phyloP scores from a whole-genome alignment of 352 stramenopile species.

The Phytophthora ramorum region DNA sequence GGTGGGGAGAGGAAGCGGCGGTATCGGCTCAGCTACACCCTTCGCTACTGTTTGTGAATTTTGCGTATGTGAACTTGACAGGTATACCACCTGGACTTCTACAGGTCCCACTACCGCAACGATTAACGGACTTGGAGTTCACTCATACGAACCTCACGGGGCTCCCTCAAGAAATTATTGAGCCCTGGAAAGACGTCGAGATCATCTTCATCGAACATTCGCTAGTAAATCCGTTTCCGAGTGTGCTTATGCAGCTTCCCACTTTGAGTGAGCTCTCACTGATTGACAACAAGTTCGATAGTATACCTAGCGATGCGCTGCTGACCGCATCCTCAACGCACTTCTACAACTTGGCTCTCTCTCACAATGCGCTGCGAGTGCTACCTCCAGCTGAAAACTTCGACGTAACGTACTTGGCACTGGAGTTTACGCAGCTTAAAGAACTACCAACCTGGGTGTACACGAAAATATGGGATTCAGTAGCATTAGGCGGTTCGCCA shows the following conservation, averaged over 20 bases:
- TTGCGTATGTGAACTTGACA: conserved; percentile 55
- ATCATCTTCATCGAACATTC: conserved; percentile 33
- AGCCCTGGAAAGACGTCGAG: conserved; percentile 4
- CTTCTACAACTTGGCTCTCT: conserved; percentile 31
- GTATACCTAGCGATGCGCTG: conserved; percentile 19
- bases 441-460: conserved; percentile 36
- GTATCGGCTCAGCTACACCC: conserved; percentile 40
- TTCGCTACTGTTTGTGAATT: conserved; percentile 39
- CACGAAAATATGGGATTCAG: neutral
- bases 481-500: conserved; percentile 1
- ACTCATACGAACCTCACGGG: conserved; percentile 45
- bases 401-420: conserved; percentile 35
- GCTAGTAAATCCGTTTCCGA: conserved; percentile 32
- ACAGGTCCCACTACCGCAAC: conserved; percentile 33
- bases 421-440: conserved; percentile 36
- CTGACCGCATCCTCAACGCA: neutral
- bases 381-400: conserved; percentile 17
- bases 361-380: conserved; percentile 26
- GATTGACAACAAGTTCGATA: conserved; percentile 35
- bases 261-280: conserved; percentile 36
- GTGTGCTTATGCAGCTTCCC: conserved; percentile 19
- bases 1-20: conserved; percentile 43
- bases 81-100: conserved; percentile 44
- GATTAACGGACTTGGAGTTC: conserved; percentile 56
- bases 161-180: conserved; percentile 33